Conservation (phyloP, 805 yeast species). For the Yarrowia sp. region DNA sequence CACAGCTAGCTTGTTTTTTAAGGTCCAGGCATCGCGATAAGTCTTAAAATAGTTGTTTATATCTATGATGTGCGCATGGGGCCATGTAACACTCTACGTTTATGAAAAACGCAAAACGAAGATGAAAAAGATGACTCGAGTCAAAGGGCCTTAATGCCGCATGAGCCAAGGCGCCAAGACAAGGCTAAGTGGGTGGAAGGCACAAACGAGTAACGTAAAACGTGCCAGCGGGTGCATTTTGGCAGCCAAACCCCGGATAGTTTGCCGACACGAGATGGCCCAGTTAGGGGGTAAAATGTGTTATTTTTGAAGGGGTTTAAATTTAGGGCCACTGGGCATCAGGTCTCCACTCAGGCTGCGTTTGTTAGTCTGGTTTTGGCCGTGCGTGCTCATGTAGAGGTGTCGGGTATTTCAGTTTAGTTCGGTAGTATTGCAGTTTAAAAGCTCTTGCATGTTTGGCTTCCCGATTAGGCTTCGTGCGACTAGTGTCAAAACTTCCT, state of each 20-base stretch:
- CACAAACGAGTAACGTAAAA: neutral
- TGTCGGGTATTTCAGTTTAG: constrained; percentile 14
- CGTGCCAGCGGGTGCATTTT: neutral
- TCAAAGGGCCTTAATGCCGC: constrained; percentile 6
- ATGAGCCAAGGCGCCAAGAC: constrained; percentile 21
- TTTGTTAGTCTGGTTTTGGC: neutral
- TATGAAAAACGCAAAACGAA: neutral
- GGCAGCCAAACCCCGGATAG: neutral
- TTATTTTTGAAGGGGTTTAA: no score
- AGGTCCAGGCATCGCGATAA: no score
- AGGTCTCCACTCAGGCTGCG: no score
- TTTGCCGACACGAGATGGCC: no score
- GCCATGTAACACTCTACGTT: neutral
- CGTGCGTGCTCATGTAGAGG: neutral
- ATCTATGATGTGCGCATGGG: neutral
- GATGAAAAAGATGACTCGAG: neutral
- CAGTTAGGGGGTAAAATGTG: no score
- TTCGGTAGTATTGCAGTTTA: neutral
- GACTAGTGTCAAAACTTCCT: neutral
- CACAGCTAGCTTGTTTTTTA: no score
- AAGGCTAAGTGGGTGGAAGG: neutral
- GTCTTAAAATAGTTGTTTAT: neutral
- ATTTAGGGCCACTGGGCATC: no score
- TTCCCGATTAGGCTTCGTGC: constrained; percentile 3
- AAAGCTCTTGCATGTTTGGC: constrained; percentile 1